A percentile compares a stretch with the other conserved stretches of the same genome.
These are phyloP conservation scores for Schizopora paradoxa DNA, from an alignment of 1,284 basidiomycete genomes.

Conservation along the genomic window DNA sequence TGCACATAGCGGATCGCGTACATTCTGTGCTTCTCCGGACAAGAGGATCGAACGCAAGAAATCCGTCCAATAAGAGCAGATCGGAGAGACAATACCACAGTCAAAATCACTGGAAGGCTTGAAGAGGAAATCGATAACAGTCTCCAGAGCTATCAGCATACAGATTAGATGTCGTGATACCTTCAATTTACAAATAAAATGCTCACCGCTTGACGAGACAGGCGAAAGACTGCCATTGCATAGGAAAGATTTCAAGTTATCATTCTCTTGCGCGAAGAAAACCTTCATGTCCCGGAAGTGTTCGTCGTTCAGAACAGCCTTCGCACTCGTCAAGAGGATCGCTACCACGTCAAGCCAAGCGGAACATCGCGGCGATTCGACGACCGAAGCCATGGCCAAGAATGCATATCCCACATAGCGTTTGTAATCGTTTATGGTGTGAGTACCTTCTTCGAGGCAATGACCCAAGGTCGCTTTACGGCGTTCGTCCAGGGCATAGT, in stretches of 20 bases:
- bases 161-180: not conserved
- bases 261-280: slow-evolving; percentile 31
- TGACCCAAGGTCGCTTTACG: too few relatives aligned
- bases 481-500: slow-evolving; percentile 22
- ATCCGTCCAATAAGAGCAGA: slow-evolving; percentile 31
- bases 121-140: slow-evolving; percentile 26
- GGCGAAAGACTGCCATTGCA: slow-evolving; percentile 20
- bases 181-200: not conserved
- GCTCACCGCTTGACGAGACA: not conserved
- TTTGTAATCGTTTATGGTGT: slow-evolving; percentile 4
- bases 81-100: slow-evolving; percentile 24
- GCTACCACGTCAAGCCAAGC: slow-evolving; percentile 10
- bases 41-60: slow-evolving; percentile 15
- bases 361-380: slow-evolving; percentile 9
- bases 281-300: too few relatives aligned
- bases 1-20: too few relatives aligned
- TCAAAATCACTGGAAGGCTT: slow-evolving; percentile 25
- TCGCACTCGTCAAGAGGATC: slow-evolving; percentile 21
- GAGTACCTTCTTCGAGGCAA: not conserved
- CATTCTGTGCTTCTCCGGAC: too few relatives aligned
- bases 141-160: slow-evolving; percentile 26
- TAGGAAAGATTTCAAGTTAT: slow-evolving; percentile 31
- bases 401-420: slow-evolving; percentile 1
- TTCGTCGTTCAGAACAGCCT: slow-evolving; percentile 37
- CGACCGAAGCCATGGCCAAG: not conserved